Evolutionary conservation across 2,329 filamentous ascomycete genomes (phyloP).

Genomic region (Biscogniauxia sp.): DNA sequence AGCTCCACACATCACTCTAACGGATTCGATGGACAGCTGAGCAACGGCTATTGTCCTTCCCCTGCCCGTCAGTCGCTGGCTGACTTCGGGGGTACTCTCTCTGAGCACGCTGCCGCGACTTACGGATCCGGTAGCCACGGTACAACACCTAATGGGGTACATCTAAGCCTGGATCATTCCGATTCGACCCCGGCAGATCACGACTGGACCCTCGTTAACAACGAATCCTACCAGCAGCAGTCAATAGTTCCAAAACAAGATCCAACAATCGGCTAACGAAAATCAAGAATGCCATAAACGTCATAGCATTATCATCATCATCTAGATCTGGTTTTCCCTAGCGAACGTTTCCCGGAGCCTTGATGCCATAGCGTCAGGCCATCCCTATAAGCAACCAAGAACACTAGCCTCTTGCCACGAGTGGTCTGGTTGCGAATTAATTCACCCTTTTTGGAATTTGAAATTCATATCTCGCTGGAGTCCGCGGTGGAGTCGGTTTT

Average conservation of each 20-base stretch:
- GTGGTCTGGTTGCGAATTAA: not conserved
- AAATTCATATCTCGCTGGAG: not conserved
- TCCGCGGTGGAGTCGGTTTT: not conserved
- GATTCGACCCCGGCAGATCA: constrained; percentile 8
- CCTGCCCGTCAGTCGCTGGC: not conserved
- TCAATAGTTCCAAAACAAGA: constrained; percentile 1
- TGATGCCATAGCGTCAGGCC: not conserved
- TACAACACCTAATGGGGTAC: constrained; percentile 4
- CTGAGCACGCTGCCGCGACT: constrained; percentile 2
- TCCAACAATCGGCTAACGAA: not conserved
- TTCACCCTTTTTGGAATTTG: not conserved
- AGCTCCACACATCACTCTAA: constrained; percentile 1
- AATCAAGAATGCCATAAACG: not conserved
- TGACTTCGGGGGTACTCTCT: constrained; percentile 6
- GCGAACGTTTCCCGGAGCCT: not conserved
- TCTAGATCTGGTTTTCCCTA: not conserved
- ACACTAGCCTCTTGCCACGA: not conserved
- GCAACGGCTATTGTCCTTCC: constrained; percentile 1
- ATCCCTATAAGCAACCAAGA: not conserved
- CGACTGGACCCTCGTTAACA: constrained; percentile 4
- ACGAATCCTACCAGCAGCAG: constrained; percentile 6
- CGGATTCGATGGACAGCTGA: not conserved
- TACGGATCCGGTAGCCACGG: constrained; percentile 6
- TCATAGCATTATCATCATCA: too few relatives aligned
- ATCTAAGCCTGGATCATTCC: constrained; percentile 5